Evolutionary conservation across 495 filamentous ascomycete genomes (phyloP).

Genomic region (Penicillium psychrofluorescens): DNA sequence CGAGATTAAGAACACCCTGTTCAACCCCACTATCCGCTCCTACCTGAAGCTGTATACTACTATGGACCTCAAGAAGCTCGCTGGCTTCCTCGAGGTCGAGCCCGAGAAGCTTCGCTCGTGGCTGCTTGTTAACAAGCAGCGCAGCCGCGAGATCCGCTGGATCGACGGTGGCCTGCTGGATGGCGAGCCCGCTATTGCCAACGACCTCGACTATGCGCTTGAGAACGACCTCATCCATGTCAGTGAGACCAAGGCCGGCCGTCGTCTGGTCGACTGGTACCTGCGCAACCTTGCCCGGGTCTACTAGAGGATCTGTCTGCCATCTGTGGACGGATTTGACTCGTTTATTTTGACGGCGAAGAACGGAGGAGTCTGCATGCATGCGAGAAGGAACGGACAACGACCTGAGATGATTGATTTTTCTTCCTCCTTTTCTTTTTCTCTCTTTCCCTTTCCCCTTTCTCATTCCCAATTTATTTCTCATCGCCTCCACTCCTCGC

Average conservation of each 20-base stretch:
- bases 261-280: conserved; percentile 98
- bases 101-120: conserved; percentile 85
- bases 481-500: not conserved
- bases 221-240: conserved; percentile 97
- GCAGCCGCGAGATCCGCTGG: conserved; percentile 93
- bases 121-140: conserved; percentile 95
- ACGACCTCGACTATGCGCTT: conserved; percentile 93
- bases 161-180: conserved; percentile 83
- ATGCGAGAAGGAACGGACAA: conserved; percentile 24
- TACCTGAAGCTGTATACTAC: conserved; percentile 99
- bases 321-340: not conserved
- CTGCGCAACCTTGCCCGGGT: conserved; percentile 90
- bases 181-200: conserved; percentile 82
- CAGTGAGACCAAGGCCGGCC: conserved; percentile 94
- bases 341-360: conserved; percentile 1
- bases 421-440: not conserved
- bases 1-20: conserved; percentile 96
- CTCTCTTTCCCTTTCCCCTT: not conserved
- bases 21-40: conserved; percentile 87
- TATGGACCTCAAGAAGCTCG: conserved; percentile 97
- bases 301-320: conserved; percentile 47
- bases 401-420: conserved; percentile 28
- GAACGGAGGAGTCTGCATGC: conserved; percentile 17
- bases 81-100: conserved; percentile 91
- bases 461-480: not conserved